These are phyloP conservation scores for Aspergillus coremiiformis DNA, from an alignment of 495 filamentous ascomycete genomes.

Conservation along the genomic window DNA sequence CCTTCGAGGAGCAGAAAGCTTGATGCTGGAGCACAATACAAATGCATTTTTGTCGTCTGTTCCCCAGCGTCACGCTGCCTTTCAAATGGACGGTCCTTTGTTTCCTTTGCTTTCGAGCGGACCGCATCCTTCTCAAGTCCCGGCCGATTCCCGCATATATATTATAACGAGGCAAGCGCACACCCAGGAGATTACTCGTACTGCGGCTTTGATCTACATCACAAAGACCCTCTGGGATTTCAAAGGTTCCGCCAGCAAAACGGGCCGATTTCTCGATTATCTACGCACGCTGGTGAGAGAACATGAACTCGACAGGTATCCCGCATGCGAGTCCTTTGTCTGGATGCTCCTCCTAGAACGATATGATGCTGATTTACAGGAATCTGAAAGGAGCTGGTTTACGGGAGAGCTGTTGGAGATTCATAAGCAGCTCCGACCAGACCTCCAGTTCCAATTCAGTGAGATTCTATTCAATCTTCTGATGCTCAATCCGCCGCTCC, in stretches of 20 bases:
- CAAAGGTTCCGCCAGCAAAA: conserved; percentile 26
- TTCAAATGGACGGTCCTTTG: conserved; percentile 37
- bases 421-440: conserved; percentile 33
- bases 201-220: conserved; percentile 37
- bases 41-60: conserved; percentile 21
- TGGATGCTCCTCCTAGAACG: conserved; percentile 37
- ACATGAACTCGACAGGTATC: conserved; percentile 32
- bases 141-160: conserved; percentile 32
- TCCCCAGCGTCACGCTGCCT: conserved; percentile 26
- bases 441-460: conserved; percentile 38
- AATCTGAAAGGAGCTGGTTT: conserved; percentile 35
- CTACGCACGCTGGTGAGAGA: conserved; percentile 20
- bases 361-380: conserved; percentile 30
- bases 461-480: conserved; percentile 39
- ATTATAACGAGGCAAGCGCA: conserved; percentile 25
- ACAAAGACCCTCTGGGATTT: conserved; percentile 35
- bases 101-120: conserved; percentile 39
- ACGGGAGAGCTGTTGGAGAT: conserved; percentile 31
- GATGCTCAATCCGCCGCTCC: conserved; percentile 25
- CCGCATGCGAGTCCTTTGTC: conserved; percentile 38
- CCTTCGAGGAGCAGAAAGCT: conserved; percentile 29
- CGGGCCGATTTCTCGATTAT: conserved; percentile 29
- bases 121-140: conserved; percentile 37
- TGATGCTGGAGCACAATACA: conserved; percentile 30
- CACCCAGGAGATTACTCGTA: conserved; percentile 36